These are phyloP conservation scores for Paramyrothecium sp. DNA, from an alignment of 2,329 filamentous ascomycete species.

Conservation along the genomic window DNA sequence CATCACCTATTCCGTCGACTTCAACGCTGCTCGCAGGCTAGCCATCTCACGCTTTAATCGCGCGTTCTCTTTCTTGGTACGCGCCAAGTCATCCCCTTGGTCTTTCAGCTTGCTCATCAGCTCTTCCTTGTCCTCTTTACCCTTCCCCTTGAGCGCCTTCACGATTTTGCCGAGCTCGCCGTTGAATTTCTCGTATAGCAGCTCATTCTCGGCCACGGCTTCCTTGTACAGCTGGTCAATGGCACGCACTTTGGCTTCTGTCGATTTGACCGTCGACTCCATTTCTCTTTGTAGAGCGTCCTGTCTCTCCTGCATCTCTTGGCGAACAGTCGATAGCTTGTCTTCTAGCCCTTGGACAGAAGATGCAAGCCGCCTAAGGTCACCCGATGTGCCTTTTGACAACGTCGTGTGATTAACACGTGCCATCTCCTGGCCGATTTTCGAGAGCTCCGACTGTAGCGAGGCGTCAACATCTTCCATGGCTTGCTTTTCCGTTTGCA, in stretches of 20 bases:
- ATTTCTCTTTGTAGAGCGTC: slow-evolving; percentile 68
- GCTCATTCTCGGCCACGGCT: slow-evolving; percentile 85
- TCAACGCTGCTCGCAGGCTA: slow-evolving; percentile 59
- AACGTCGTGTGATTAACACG: slow-evolving; percentile 42
- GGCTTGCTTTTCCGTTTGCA: slow-evolving; percentile 77
- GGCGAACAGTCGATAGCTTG: slow-evolving; percentile 58
- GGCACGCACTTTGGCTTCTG: slow-evolving; percentile 75
- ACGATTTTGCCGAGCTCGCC: slow-evolving; percentile 83
- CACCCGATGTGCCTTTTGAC: slow-evolving; percentile 28
- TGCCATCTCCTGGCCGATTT: slow-evolving; percentile 79
- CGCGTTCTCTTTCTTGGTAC: slow-evolving; percentile 82
- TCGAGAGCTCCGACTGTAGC: slow-evolving; percentile 72
- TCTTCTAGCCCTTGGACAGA: slow-evolving; percentile 67
- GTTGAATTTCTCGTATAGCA: slow-evolving; percentile 89
- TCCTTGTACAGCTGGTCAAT: slow-evolving; percentile 90
- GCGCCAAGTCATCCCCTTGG: slow-evolving; percentile 72
- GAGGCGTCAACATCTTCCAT: slow-evolving; percentile 68
- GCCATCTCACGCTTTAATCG: slow-evolving; percentile 79
- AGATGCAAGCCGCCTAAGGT: slow-evolving; percentile 49
- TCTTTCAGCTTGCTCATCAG: slow-evolving; percentile 70
- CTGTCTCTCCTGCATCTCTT: slow-evolving; percentile 60
- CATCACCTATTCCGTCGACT: slow-evolving; percentile 36
- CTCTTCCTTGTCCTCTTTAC: slow-evolving; percentile 77
- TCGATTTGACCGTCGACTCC: slow-evolving; percentile 67
- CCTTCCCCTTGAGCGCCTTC: slow-evolving; percentile 68